Percentiles rank a stretch among this genome's conserved stretches.
phyloP scores from a whole-genome alignment of 2,329 filamentous ascomycete genomes.

The Aspergillus pseudonomiae region DNA sequence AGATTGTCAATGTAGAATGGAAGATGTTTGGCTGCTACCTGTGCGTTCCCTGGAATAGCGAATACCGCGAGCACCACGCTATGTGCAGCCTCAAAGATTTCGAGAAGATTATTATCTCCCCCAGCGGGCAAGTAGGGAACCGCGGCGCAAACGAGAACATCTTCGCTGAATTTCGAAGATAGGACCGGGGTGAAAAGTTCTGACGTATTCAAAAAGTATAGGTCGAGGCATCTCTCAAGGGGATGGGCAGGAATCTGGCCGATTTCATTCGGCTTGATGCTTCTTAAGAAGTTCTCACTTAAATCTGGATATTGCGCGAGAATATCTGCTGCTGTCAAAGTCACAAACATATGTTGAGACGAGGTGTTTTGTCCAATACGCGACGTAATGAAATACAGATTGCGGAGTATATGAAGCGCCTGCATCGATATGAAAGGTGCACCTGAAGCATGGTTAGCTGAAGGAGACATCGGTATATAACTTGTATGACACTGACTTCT shows the following conservation, averaged over 20 bases:
- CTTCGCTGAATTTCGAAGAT: conserved; percentile 67
- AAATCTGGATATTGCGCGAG: conserved; percentile 71
- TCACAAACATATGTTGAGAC: conserved; percentile 82
- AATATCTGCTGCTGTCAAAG: conserved; percentile 79
- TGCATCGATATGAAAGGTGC: conserved; percentile 71
- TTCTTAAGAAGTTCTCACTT: conserved; percentile 67
- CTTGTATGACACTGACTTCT: conserved; percentile 45
- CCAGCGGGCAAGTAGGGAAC: conserved; percentile 71
- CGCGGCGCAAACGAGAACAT: conserved; percentile 73
- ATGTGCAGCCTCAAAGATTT: conserved; percentile 88
- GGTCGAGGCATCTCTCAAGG: conserved; percentile 72
- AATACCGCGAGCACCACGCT: conserved; percentile 79
- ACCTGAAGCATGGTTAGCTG: conserved; percentile 34
- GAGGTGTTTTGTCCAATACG: conserved; percentile 73
- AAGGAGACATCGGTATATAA: background rate
- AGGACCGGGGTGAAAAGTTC: conserved; percentile 79
- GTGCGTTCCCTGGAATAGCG: conserved; percentile 75
- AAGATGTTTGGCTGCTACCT: conserved; percentile 70
- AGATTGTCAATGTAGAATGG: conserved; percentile 84
- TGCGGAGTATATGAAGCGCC: conserved; percentile 72
- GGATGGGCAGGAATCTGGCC: conserved; percentile 64
- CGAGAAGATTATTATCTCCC: conserved; percentile 59
- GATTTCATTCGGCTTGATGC: conserved; percentile 60
- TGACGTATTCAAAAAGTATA: conserved; percentile 84
- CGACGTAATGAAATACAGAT: conserved; percentile 79